These are phyloP conservation scores for Trypanosoma cruzi DNA, from an alignment of 208 protist species.

Conservation along the genomic window DNA sequence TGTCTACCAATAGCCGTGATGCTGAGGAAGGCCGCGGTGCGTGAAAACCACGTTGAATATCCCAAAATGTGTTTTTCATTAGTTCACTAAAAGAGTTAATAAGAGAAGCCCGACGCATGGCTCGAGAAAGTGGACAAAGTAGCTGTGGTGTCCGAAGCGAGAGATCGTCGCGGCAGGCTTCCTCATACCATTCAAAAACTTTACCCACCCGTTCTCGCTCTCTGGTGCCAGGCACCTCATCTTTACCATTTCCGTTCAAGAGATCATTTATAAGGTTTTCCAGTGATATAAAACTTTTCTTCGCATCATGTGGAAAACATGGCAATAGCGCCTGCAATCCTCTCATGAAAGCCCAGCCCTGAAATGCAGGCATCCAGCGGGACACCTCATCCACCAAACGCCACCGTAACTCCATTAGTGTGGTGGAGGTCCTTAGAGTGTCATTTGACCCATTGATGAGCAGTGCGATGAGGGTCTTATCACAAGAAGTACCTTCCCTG, in stretches of 20 bases:
- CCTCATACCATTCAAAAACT: conserved; percentile 26
- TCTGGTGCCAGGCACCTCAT: not conserved
- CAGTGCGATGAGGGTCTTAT: conserved; percentile 4
- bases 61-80: conserved; percentile 11
- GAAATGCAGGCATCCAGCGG: conserved; percentile 20
- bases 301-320: not conserved
- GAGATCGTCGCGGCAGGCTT: conserved; percentile 9
- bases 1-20: conserved; percentile 5
- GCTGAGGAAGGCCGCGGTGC: not conserved
- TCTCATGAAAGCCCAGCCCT: conserved; percentile 3
- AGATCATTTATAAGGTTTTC: conserved; percentile 16
- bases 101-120: conserved; percentile 11
- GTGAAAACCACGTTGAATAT: conserved; percentile 5
- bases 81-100: conserved; percentile 14
- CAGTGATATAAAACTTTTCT: conserved; percentile 14
- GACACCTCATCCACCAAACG: conserved; percentile 21
- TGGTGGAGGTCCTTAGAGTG: not conserved
- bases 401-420: conserved; percentile 2
- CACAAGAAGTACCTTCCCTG: not conserved
- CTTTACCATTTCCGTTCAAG: not conserved
- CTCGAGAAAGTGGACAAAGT: conserved; percentile 19
- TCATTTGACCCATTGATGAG: conserved; percentile 1
- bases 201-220: conserved; percentile 4
- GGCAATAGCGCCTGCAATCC: conserved; percentile 6
- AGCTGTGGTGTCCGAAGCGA: conserved; percentile 28